Evolutionary conservation across 495 filamentous ascomycete genomes (phyloP), one percentile per base, ranked within the genome.

Genomic region (Trichocladium antarcticum): DNA sequence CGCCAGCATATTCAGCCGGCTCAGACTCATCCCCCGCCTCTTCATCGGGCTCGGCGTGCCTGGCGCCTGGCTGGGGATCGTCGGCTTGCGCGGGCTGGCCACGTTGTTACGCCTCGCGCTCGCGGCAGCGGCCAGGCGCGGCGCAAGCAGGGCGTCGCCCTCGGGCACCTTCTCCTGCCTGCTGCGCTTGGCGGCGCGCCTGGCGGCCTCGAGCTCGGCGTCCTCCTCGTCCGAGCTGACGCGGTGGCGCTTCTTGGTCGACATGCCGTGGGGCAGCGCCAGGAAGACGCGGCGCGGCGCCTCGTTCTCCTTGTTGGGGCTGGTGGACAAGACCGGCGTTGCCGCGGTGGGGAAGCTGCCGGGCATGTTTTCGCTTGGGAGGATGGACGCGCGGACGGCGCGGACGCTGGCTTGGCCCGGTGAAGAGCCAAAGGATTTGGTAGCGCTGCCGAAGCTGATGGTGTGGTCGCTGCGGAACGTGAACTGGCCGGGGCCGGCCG

Each of bases 201-300:
- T 61, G 11, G 51, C 54, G 7, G 56, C 68, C 46, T 71, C 68
- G 35, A 67, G 61, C 27, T 69, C 67, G 12, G 55, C 56, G 28
- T 73, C 68, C 27, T 74, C 69, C 50, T 76, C 75, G 53, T 76
- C 73, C 22, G 63, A 68, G 41, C 57, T 68, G 22, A 69, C 71
- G 14, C 79, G 74, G 47, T 74, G 74, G 38, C 83, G 74, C 68
- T 87, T 87, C 71, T 89, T 86, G 67, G 83, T 86, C 3, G 66
- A 58, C 58, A 89, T 78, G 28, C 84, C 84, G 56, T 87, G 82
- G 5, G 81, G 73, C 28, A 84, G 69, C 12, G 57, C 41, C 15
- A 63, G 34, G 36, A 56, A 50, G 14, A 51, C 49, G 17, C 45
- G 47, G 0, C 39, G 51, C 6, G 71, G 69, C 17, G 62, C 68